Evolutionary conservation across 108 stramenopile genomes (phyloP), one percentile per base, ranked within the genome.

Genomic region (Aureococcus anophagefferens): DNA sequence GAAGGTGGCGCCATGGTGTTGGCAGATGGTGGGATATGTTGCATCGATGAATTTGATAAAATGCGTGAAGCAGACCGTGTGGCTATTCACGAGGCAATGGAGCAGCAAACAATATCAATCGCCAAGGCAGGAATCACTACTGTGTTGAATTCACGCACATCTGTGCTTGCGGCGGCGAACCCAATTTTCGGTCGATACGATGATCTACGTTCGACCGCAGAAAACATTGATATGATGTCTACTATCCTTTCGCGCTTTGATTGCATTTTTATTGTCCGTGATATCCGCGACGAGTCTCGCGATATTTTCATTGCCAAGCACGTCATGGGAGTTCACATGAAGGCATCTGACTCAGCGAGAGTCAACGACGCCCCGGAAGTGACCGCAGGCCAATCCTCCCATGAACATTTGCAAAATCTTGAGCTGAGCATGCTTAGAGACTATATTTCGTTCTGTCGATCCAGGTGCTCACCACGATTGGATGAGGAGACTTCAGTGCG

Each of bases 21-120:
- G 72, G 97, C 94, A 9, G 98, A 99, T 74, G 97, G 97, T 18
- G 98, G 98, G 0, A 89, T 98, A 69, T 95, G 97, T 5, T 96
- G 95, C 68, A 98, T 99, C 63, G 98, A 99, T 74, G 98, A 99
- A 78, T 97, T 99, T 76, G 93, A 94, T 74, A 94, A 91, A 85
- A 98, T 98, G 97, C 71, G 96, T 34, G 96, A 96, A 35, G 85
- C 89, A 34, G 96, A 97, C 82, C 88, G 98, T 31, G 96, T 97
- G 28, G 98, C 96, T 30, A 97, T 99, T 67, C 98, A 99, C 79
- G 95, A 99, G 81, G 98, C 97, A 30, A 99, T 99, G 98, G 98
- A 99, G 82, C 98, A 99, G 76, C 98, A 99, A 75, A 99, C 98
- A n/a, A 97, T 99, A 40, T 92, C 92, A 65, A 81, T 99, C 35